Evolutionary conservation across 139 green algal genomes (phyloP), one percentile per base, ranked within the genome.

Genomic region (Auxenochlorella protothecoides): DNA sequence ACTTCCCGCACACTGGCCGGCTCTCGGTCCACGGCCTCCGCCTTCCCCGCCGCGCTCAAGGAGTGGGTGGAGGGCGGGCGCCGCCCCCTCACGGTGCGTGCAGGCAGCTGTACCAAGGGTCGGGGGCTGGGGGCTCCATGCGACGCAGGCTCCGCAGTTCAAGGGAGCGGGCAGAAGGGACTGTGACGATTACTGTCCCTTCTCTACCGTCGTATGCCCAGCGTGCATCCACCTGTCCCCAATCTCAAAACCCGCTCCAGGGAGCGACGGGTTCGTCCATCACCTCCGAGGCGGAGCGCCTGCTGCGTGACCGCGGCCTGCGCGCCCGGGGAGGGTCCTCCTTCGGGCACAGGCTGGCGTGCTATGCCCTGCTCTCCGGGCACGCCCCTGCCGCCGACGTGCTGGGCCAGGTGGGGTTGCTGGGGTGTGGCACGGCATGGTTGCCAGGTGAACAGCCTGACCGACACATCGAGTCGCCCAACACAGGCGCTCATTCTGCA

Each of bases 341-440:
- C 69, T 78, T 76, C 51, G 72, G 57, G 57, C 79, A 87, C 64
- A 73, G 83, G 53, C 70, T 86, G 27, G 75, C 90, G 15, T 56
- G 90, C 74, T 80, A 87, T 59, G 81, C 81, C 4, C 76, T 96
- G 59, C 74, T 96, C 52, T 71, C 80, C 3, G 90, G 90, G 6
- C 78, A 88, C 81, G 74, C 76, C 53, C 76, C 76, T 55, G 59
- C 76, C 3, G 72, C 85, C 14, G 90, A 96, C 68, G 66, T 77
- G 5, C 72, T 95, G 53, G 76, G 73, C 51, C 68, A 77, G 72
- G 72, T 71, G 44, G 7, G 72, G 13, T 59, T 69, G 15, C 59
- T 5, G 14, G 68, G 55, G 56, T 52, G 56, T 4, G 55, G 68
- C 14, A 44, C 27, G 27, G 27, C 27, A 44, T 44, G 27, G 27